Percentiles rank a stretch among this genome's conserved stretches.
Conservation (phyloP, 176 grass and related monocot species). For the Eremochloa ophiuroides region DNA sequence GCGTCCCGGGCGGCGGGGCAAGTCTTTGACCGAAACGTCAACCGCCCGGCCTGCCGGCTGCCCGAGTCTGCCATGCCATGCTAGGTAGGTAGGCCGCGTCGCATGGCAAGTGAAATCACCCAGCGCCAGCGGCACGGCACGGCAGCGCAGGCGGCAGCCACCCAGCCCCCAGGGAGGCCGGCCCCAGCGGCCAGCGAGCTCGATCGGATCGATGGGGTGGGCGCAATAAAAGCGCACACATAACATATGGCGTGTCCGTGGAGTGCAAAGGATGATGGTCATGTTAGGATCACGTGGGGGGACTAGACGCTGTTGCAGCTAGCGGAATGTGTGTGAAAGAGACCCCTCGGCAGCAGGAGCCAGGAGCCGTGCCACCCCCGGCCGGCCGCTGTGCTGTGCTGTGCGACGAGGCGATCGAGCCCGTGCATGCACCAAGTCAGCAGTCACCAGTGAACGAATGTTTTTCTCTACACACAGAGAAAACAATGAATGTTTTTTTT, state of each 20-base stretch:
- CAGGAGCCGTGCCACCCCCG: too few species aligned
- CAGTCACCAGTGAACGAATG: too few species aligned
- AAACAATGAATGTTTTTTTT: neutral
- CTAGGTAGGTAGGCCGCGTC: neutral
- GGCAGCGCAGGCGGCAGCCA: too few species aligned
- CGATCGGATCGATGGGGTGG: neutral
- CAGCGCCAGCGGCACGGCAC: neutral
- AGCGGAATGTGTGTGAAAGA: slow-evolving; percentile 41
- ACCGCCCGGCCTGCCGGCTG: neutral
- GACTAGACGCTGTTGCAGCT: slow-evolving; percentile 14
- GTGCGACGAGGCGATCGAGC: too few species aligned
- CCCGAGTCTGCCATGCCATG: neutral
- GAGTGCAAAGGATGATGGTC: slow-evolving; percentile 34
- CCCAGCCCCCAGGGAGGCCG: too few species aligned
- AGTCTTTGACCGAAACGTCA: slow-evolving; percentile 40
- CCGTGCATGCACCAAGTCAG: too few species aligned
- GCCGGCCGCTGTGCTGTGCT: too few species aligned
- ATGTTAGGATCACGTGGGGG: slow-evolving; percentile 41
- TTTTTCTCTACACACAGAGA: neutral
- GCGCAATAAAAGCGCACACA: slow-evolving; percentile 13
- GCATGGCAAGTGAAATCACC: slow-evolving; percentile 19
- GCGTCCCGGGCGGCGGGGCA: slow-evolving; percentile 18
- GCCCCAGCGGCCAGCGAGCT: neutral
- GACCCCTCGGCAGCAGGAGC: slow-evolving; percentile 18
- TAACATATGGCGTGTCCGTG: slow-evolving; percentile 13